phyloP scores from a whole-genome alignment of 2,329 filamentous ascomycete genomes.

The Colletotrichum siamense region DNA sequence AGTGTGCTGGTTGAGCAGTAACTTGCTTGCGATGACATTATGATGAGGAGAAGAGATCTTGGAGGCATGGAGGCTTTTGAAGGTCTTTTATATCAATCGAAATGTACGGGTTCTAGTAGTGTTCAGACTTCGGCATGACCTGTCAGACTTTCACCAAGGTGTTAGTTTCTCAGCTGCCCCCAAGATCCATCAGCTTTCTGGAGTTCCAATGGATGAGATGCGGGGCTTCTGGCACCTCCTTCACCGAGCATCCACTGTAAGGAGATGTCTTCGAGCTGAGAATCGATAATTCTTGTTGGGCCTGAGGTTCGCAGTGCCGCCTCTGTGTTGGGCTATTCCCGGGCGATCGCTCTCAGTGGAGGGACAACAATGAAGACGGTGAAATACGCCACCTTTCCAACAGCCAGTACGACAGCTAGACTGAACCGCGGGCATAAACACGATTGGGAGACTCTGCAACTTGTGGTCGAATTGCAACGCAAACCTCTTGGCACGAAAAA shows the following conservation, averaged over 20 bases:
- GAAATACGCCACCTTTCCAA: not conserved
- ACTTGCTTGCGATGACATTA: not conserved
- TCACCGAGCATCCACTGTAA: not conserved
- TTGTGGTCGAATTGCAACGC: not conserved
- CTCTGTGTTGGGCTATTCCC: not conserved
- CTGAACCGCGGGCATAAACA: not conserved
- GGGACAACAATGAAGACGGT: not conserved
- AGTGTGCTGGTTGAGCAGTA: not conserved
- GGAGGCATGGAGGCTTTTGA: not conserved
- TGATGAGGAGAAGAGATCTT: not conserved
- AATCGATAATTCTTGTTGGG: not conserved
- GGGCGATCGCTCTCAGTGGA: not conserved
- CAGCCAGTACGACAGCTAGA: not conserved
- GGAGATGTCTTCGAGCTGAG: not conserved
- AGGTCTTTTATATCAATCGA: not conserved
- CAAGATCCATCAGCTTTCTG: not conserved
- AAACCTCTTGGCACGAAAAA: not conserved
- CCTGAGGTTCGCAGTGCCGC: not conserved
- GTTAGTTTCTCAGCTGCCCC: not conserved
- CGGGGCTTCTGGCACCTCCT: not conserved
- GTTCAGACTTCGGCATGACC: not conserved
- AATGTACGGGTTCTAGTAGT: rapidly evolving
- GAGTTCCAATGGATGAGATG: not conserved
- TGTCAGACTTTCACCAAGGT: not conserved
- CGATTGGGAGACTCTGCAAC: not conserved